Conservation (phyloP, 768 basidiomycete species). For the Russula dissimulans region DNA sequence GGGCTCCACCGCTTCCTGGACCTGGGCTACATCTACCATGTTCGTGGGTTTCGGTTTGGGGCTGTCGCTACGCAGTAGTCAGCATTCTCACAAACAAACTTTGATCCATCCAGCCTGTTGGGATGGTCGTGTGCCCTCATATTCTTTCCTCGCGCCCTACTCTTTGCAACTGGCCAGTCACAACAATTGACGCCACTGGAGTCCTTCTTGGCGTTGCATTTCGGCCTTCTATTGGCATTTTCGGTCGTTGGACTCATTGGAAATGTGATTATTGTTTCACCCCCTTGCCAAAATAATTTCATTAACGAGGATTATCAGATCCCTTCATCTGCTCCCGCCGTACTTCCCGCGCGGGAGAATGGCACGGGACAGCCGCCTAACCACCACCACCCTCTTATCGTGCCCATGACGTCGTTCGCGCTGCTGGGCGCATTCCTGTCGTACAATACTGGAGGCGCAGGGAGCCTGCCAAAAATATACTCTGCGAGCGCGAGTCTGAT, state of each 20-base stretch:
- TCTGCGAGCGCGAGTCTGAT: conserved; percentile 42
- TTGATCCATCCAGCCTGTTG: conserved; percentile 17
- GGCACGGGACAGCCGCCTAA: conserved; percentile 31
- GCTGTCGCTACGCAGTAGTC: background rate
- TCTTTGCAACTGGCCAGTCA: conserved; percentile 42
- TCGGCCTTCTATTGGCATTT: conserved; percentile 52
- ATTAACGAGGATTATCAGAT: conserved; percentile 26
- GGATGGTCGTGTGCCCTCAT: conserved; percentile 26
- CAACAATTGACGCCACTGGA: conserved; percentile 57
- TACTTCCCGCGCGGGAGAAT: conserved; percentile 18
- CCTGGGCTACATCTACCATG: conserved; percentile 17
- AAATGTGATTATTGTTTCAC: conserved; percentile 23
- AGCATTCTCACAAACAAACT: background rate
- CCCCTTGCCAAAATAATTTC: too few species aligned
- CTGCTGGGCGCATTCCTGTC: conserved; percentile 51
- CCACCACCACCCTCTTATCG: conserved; percentile 67
- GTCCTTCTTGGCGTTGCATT: conserved; percentile 55
- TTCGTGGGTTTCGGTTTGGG: conserved; percentile 8
- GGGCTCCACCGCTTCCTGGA: conserved; percentile 10
- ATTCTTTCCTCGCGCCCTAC: conserved; percentile 53
- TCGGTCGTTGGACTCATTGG: conserved; percentile 48
- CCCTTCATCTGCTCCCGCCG: conserved; percentile 32
- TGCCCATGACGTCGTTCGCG: conserved; percentile 47
- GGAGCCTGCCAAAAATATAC: conserved; percentile 45
- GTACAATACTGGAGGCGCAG: conserved; percentile 52